These are phyloP conservation scores for Colletotrichum sp. DNA, from an alignment of 2,329 filamentous ascomycete species.

Conservation along the genomic window DNA sequence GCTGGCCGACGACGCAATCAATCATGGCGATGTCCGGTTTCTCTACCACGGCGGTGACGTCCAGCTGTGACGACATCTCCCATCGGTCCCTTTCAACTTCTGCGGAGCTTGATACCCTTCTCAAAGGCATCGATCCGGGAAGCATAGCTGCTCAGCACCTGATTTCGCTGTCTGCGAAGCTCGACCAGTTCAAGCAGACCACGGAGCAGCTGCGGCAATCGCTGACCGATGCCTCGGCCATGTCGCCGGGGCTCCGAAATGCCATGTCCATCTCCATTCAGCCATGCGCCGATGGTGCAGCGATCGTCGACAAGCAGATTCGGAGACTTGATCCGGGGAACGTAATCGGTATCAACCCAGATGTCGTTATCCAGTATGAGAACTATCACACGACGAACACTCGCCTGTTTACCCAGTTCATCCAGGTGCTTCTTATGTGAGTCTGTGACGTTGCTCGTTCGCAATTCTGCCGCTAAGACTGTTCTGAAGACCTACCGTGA, in stretches of 20 bases:
- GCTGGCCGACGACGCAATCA: not conserved
- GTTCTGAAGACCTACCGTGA: not conserved
- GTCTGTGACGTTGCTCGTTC: not conserved
- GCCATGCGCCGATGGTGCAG: constrained; percentile 32
- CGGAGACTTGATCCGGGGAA: constrained; percentile 33
- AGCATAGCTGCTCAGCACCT: constrained; percentile 24
- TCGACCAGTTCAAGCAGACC: constrained; percentile 30
- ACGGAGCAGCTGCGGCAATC: constrained; percentile 29
- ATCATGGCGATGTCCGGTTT: constrained; percentile 35
- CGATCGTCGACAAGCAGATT: constrained; percentile 37
- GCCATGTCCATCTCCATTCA: constrained; percentile 30
- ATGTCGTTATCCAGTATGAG: constrained; percentile 29
- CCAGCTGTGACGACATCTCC: constrained; percentile 33
- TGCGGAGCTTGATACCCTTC: constrained; percentile 33
- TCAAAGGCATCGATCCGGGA: constrained; percentile 18
- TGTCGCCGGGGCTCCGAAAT: constrained; percentile 34
- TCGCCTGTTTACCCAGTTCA: constrained; percentile 24
- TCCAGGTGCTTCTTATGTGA: constrained; percentile 10
- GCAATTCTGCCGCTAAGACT: not conserved
- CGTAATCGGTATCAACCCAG: constrained; percentile 26
- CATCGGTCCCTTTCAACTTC: constrained; percentile 32
- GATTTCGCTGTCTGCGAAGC: constrained; percentile 24
- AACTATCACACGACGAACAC: constrained; percentile 28
- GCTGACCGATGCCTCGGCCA: constrained; percentile 26
- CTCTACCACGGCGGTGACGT: constrained; percentile 36